Base-by-base conservation (phyloP, 2,329 filamentous ascomycete species). In the Aureobasidium sp. region DNA sequence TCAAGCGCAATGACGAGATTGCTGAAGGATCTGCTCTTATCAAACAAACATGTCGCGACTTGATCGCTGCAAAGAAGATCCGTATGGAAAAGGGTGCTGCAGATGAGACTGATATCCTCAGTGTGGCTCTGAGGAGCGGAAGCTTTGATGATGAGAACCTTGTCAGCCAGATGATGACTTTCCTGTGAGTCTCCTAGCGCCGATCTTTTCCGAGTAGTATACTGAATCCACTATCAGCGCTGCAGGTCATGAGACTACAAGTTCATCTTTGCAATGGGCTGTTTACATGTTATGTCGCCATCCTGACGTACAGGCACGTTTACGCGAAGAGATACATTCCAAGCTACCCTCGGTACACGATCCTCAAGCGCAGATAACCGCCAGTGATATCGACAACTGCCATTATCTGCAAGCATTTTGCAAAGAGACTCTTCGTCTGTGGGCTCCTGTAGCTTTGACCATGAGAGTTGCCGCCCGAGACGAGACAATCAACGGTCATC, bases 111-210 rank as follows among this genome's bases (percentile, higher is more conserved):
- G 91, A 96, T 72, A 94, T 96, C 63, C 78, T 96, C 37, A 90
- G 87, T 0, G 88, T 93, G 0, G 91, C 91, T 17, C 78, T 96
- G 52, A 83, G 87, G 70, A 90, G 86, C 42, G 89, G 88, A 51
- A 84, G 80, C 6, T 94, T 95, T 74, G 82, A 77, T 13, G 89
- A 94, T 65, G 88, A 91, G 53, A 85, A 90, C 64, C 82, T 96
- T n/a, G 84, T 91, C 39, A 88, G 94, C 72, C 91, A 96, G 75
- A 83, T 94, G 71, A 94, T 95, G 89, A 94, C 89, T 0, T 93
- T 94, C 76, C 82, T 94, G 47, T 57, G 17, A 34, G 53, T 46
- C 27, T 56, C 27, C 52, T 12, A 12, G n/a, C 12, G 27, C 32
- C 26, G n/a, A 26, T 46, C 20, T 34, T 27, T 51, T 29, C 20